phyloP scores from a whole-genome alignment of 768 basidiomycete genomes.

The Multifurca ochricompacta region DNA sequence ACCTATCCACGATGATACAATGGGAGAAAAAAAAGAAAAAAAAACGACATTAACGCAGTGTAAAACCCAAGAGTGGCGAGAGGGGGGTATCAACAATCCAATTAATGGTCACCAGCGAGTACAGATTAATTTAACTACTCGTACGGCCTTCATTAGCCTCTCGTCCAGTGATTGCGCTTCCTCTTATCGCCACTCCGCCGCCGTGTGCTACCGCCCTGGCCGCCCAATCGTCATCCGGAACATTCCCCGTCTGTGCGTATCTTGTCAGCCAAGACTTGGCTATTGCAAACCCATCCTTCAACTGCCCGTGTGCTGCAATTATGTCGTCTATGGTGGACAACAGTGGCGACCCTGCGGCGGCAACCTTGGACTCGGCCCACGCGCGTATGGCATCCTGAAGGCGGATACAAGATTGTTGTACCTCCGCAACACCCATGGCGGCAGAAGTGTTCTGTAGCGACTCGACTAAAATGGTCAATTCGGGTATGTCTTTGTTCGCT shows the following conservation, averaged over 20 bases:
- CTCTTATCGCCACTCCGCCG: not conserved
- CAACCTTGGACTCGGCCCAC: not conserved
- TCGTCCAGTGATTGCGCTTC: not conserved
- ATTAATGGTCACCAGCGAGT: too few relatives aligned
- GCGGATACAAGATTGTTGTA: slow-evolving; percentile 4
- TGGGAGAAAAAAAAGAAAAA: too few relatives aligned
- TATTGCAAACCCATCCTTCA: not conserved
- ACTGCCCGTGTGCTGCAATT: not conserved
- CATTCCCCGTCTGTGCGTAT: slow-evolving; percentile 6
- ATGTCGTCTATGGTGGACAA: slow-evolving; percentile 1
- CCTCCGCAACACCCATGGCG: slow-evolving; percentile 4
- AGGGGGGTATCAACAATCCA: too few relatives aligned
- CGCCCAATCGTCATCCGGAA: slow-evolving; percentile 4
- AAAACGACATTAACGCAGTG: too few relatives aligned
- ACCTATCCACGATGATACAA: too few relatives aligned
- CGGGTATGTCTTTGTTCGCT: not conserved
- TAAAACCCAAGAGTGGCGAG: too few relatives aligned
- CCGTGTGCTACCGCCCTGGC: not conserved
- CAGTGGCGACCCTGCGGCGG: too few relatives aligned
- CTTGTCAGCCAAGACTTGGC: slow-evolving; percentile 7
- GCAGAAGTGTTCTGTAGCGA: slow-evolving; percentile 13
- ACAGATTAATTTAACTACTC: too few relatives aligned
- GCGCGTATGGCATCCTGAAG: not conserved
- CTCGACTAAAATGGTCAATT: not conserved
- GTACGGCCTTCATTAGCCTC: not conserved